phyloP scores from a whole-genome alignment of 2,329 filamentous ascomycete species.

The Blumeriella jaapii region DNA sequence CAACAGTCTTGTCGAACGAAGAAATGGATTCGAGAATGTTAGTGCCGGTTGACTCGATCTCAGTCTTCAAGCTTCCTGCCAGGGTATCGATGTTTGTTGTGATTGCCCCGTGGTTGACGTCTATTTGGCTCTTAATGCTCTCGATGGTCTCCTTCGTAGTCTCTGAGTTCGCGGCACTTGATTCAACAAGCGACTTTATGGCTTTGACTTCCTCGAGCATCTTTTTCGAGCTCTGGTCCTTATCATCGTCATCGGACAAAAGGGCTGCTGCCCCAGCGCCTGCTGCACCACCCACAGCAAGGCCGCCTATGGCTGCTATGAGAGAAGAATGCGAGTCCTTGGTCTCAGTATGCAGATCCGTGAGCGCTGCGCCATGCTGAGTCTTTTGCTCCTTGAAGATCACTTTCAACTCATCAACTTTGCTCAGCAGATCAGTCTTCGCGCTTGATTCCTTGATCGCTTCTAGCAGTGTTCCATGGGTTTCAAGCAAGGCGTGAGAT shows the following conservation, averaged over 20 bases:
- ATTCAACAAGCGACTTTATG: constrained; percentile 12
- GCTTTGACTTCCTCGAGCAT: constrained; percentile 18
- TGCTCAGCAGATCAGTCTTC: constrained; percentile 13
- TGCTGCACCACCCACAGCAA: constrained; percentile 16
- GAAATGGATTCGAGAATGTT: constrained; percentile 14
- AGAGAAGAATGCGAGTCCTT: constrained; percentile 18
- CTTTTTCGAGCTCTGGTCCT: constrained; percentile 3
- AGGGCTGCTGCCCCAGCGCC: constrained; percentile 13
- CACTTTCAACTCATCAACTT: constrained; percentile 18
- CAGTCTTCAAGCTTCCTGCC: constrained; percentile 18
- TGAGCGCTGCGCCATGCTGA: constrained; percentile 15
- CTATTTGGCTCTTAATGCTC: constrained; percentile 15
- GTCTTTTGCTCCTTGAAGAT: constrained; percentile 19
- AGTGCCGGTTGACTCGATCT: constrained; percentile 20
- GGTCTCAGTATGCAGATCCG: constrained; percentile 17
- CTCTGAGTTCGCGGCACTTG: constrained; percentile 11
- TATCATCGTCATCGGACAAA: constrained; percentile 6
- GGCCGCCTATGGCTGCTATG: constrained; percentile 14
- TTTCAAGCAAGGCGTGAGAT: constrained; percentile 7
- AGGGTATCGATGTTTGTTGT: constrained; percentile 19
- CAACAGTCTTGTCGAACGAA: constrained; percentile 7
- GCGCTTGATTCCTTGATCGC: constrained; percentile 11
- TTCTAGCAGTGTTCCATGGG: constrained; percentile 15
- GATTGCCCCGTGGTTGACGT: constrained; percentile 20
- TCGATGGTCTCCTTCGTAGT: constrained; percentile 10